Evolutionary conservation across 2,329 filamentous ascomycete species (phyloP), one percentile per base, ranked within the genome.

Genomic region (Fusarium devonianum): DNA sequence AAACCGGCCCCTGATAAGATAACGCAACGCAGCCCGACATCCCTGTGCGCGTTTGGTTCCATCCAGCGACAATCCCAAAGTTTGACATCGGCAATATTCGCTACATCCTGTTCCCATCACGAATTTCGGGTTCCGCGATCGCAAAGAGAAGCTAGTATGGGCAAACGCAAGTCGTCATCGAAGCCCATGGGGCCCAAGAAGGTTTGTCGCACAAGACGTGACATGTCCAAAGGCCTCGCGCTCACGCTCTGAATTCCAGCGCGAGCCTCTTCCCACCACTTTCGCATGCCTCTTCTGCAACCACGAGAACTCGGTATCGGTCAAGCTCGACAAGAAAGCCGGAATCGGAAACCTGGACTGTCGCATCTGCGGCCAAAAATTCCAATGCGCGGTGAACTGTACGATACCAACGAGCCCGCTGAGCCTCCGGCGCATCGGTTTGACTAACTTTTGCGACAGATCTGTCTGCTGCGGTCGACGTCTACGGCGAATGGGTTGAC

Each of bases 251-350:
- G 53, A 56, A 14, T 30, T n/a, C 52, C 61, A 88, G 86, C 75
- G 82, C 70, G 89, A 92, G 64, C 83, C 85, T 29, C 80, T 94
- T 13, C 81, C 88, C 4, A 92, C 90, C 3, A 84, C 85, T n/a
- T 99, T 99, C 73, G 90, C 92, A 48, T 99, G 94, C 71, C 86
- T 99, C 34, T 99, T 99, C 76, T 99, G 94, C 80, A 97, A 97
- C 72, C 92, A 97, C 75, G 94, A 97, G 70, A 94, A 91, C 61
- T 90, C 92, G 0, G 90, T 99, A 41, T 82, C 85, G 19, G 89
- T 97, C 62, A 94, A 95, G 73, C 81, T 99, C 39, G 92, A 99
- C 71, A 96, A 96, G 80, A 97, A 97, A 71, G 79, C 85, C 19
- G 91, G 91, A 40, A 82, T 96, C 26, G 94, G 93, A 35, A 84